Percentiles rank a stretch among this genome's conserved stretches.
Conservation (phyloP, 1,284 basidiomycete genomes). For the Pyrrhoderma noxium region DNA sequence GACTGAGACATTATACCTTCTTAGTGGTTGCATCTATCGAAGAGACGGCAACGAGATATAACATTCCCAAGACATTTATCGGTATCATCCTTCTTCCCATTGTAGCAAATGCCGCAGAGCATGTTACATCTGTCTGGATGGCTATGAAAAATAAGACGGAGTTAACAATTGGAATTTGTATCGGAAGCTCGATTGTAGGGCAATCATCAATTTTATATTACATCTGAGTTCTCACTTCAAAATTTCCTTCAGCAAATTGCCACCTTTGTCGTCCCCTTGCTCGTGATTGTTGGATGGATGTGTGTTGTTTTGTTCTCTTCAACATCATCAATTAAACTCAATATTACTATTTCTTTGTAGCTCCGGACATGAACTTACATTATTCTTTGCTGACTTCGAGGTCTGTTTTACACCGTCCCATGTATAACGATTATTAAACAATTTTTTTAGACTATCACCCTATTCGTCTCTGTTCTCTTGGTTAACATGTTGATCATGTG, state of each 20-base stretch:
- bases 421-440: too few species aligned
- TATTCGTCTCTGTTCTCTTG: constrained; percentile 81
- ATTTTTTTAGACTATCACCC: constrained; percentile 77
- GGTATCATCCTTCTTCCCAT: constrained; percentile 69
- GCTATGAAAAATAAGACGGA: constrained; percentile 85
- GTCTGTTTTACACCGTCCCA: too few species aligned
- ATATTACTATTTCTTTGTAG: too few species aligned
- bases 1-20: constrained; percentile 6
- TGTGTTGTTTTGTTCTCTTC: constrained; percentile 31
- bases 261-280: constrained; percentile 76
- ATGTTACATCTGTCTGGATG: constrained; percentile 86
- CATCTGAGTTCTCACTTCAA: constrained; percentile 6
- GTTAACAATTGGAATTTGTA: constrained; percentile 80
- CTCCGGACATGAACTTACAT: constrained; percentile 69
- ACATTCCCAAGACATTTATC: constrained; percentile 79
- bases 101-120: constrained; percentile 76
- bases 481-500: constrained; percentile 75
- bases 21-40: constrained; percentile 85
- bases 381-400: constrained; percentile 80
- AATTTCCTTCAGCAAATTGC: constrained; percentile 80
- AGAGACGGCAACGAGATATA: constrained; percentile 73
- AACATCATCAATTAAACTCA: neutral
- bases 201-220: neutral
- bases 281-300: constrained; percentile 82
- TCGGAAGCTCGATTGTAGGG: constrained; percentile 83